Percentiles rank a stretch among this genome's conserved stretches.
phyloP scores from a whole-genome alignment of 257 asterid species.

The Schizonepeta tenuifolia region DNA sequence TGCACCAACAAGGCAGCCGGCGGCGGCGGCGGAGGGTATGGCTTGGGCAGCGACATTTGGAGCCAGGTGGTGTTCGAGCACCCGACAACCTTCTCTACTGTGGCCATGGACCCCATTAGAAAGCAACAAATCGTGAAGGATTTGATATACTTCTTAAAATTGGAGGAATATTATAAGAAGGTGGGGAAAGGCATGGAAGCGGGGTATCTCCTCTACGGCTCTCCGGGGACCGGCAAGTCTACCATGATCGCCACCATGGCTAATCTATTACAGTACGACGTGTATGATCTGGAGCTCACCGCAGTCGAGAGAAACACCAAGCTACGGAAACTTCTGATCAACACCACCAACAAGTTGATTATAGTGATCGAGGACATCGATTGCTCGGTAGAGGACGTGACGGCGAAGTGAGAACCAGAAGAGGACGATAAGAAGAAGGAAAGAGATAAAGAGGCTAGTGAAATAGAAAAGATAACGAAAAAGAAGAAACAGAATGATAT shows the following conservation, averaged over 20 bases:
- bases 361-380: conserved; percentile 63
- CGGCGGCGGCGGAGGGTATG: conserved; percentile 36
- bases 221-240: conserved; percentile 60
- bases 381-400: conserved; percentile 49
- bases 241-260: conserved; percentile 67
- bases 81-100: conserved; percentile 49
- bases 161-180: conserved; percentile 54
- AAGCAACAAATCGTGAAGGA: conserved; percentile 54
- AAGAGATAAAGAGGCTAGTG: no score
- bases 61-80: conserved; percentile 56
- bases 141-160: conserved; percentile 35
- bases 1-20: conserved; percentile 44
- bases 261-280: conserved; percentile 48
- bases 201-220: conserved; percentile 54
- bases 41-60: conserved; percentile 43
- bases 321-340: conserved; percentile 48
- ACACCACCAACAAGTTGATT: conserved; percentile 51
- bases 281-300: conserved; percentile 55
- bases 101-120: conserved; percentile 54
- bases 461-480: not conserved
- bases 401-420: conserved; percentile 43
- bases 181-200: conserved; percentile 73
- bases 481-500: conserved; percentile 37
- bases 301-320: conserved; percentile 52
- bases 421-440: not conserved